These are phyloP conservation scores for Populus pruinosa DNA, from an alignment of 345 rosid species.

Conservation along the genomic window DNA sequence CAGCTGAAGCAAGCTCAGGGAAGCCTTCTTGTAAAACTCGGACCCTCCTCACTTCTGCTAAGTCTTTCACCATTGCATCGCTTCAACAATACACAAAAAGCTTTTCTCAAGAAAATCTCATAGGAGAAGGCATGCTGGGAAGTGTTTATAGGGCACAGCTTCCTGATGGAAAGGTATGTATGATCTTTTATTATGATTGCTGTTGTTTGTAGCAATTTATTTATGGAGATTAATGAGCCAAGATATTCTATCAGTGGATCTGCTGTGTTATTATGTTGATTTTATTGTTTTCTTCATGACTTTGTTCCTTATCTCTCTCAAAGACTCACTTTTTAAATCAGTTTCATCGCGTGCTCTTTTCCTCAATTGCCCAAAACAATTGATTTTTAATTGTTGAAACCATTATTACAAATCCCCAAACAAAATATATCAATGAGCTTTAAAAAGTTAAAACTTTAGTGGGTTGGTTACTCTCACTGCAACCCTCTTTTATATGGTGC, in stretches of 20 bases:
- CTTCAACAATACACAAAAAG: constrained; percentile 96
- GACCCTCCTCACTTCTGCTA: constrained; percentile 52
- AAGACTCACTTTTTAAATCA: neutral
- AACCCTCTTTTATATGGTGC: neutral
- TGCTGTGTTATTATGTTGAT: neutral
- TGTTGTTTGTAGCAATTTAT: neutral
- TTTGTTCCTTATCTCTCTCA: neutral
- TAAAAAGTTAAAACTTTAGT: neutral
- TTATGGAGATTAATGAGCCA: neutral
- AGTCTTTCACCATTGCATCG: constrained; percentile 76
- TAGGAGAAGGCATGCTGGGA: constrained; percentile 94
- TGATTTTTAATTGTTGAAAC: neutral
- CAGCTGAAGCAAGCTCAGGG: constrained; percentile 41
- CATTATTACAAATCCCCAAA: neutral
- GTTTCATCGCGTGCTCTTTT: constrained; percentile 4
- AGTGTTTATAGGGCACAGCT: constrained; percentile 84
- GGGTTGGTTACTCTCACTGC: neutral
- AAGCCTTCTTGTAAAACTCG: constrained; percentile 47
- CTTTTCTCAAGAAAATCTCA: constrained; percentile 86
- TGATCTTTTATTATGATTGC: constrained; percentile 7
- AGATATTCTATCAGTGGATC: neutral
- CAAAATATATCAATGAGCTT: neutral
- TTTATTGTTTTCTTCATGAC: neutral
- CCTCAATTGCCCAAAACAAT: neutral
- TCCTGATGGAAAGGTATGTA: constrained; percentile 80